Base-by-base conservation (phyloP, 176 grass and related monocot genomes). In the Hordeum marinum region DNA sequence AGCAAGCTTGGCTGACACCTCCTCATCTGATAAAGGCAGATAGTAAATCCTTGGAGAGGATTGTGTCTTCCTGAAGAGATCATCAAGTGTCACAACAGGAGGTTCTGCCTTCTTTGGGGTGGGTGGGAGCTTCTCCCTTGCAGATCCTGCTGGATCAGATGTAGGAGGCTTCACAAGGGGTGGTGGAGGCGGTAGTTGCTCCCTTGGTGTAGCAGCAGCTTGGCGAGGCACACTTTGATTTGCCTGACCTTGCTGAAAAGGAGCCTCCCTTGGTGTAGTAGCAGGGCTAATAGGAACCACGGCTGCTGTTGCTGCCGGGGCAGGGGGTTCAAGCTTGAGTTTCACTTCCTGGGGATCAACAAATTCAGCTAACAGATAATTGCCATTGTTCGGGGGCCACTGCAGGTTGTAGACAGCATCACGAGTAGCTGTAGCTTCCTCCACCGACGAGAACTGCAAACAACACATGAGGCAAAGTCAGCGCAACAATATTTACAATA, bases 1-100 rank as follows among this genome's bases (percentile, higher is more conserved):
- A 7, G 93, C 92, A 6, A 91, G 90, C 81, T 90, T 99, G 36
- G 91, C 86, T 36, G 88, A 87, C 50, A 96, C 97, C 72, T 89
- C 85, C 82, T 99, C 94, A 85, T 99, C 93, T 6, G 97, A 92
- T 79, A 95, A 92, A n/a, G 97, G 97, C 21, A 94, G 29, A 80
- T 92, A 99, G 85, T 99, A 99, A 40, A 99, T 96, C 87, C 97
- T 96, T 5, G 97, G 97, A 13, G 76, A 82, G 20, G 94, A 69
- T 37, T 99, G 91, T 57, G 97, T 99, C 83, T 99, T 99, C 82
- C 76, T 96, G 58, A 99, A 99, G 61, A 99, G 90, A 89, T 99
- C 97, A 80, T 99, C 94, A 17, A 99, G 92, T 46, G 97, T 99
- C 66, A 99, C 41, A 52, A 90, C 97, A 72, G 97, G 84, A 66